Evolutionary conservation across 345 rosid genomes (phyloP), one percentile per base, ranked within the genome.

Genomic region (Xanthoceras sorbifolium): DNA sequence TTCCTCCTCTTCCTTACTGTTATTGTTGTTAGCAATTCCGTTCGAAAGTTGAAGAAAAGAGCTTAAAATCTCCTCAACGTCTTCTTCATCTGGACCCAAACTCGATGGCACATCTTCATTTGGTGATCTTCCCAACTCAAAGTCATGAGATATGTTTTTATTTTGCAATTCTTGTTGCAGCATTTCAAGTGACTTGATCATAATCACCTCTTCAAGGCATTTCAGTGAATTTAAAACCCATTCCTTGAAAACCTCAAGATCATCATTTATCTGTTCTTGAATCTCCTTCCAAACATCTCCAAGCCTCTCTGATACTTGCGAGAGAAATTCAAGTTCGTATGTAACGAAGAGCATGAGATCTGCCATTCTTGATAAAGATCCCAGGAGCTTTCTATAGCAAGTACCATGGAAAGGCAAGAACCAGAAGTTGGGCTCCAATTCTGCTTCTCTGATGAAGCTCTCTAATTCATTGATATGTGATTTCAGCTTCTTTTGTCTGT

Each of bases 361-460:
- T 26, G 76, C 73, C 76, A 84, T 82, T 57, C 76, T 87, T 65
- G 83, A 68, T 22, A 90, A 55, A 52, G 89, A 85, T 20, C 66
- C 85, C 38, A 79, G 73, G 81, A 91, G 75, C 73, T 79, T 81
- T 26, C 60, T 55, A 83, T 90, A 81, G 72, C 87, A 79, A 55
- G 67, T 76, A 6, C 73, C 80, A 20, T 85, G 80, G 71, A 90
- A 87, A 31, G 87, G 89, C 61, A 78, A 72, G 83, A 90, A 86
- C 74, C 89, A 83, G 75, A 92, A 69, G 46, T 85, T 82, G n/a
- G 94, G 93, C 77, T 89, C 97, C 18, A 54, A 22, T 48, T 83
- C 64, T 14, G 92, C 94, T 76, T 89, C 91, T 77, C 68, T 63
- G 31, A 82, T 83, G 29, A 87, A 81, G 10, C 71, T 84, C 72